These are phyloP conservation scores for Sordariomycetes sp. DNA, from an alignment of 2,329 filamentous ascomycete species.

Conservation along the genomic window DNA sequence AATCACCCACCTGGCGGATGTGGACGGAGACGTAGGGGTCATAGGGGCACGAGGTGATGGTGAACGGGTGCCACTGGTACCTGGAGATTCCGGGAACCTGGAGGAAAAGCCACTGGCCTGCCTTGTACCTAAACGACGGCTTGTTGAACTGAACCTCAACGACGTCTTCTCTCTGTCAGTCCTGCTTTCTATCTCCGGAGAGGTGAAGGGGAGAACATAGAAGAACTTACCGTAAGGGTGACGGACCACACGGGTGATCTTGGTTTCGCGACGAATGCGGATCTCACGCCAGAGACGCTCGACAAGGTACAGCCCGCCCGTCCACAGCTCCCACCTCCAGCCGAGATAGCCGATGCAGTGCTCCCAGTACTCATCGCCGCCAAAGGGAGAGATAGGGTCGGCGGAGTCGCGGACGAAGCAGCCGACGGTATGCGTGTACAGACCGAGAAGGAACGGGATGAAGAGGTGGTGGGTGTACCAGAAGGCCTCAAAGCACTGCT, in stretches of 20 bases:
- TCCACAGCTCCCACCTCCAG: slow-evolving; percentile 92
- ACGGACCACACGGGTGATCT: slow-evolving; percentile 87
- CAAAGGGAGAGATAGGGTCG: slow-evolving; percentile 70
- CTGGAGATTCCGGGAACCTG: slow-evolving; percentile 82
- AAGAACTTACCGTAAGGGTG: slow-evolving; percentile 76
- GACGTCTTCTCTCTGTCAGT: slow-evolving; percentile 50
- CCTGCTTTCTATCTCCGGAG: not conserved
- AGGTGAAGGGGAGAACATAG: not conserved
- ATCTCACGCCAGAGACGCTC: slow-evolving; percentile 91
- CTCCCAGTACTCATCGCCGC: slow-evolving; percentile 69
- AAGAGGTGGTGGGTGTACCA: slow-evolving; percentile 99
- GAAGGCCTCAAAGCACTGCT: slow-evolving; percentile 96
- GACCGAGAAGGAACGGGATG: slow-evolving; percentile 81
- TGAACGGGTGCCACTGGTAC: slow-evolving; percentile 97
- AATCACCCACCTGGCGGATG: slow-evolving; percentile 93
- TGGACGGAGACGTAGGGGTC: slow-evolving; percentile 93
- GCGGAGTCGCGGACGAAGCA: slow-evolving; percentile 88
- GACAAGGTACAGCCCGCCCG: slow-evolving; percentile 72
- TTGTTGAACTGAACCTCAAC: slow-evolving; percentile 97
- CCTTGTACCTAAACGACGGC: slow-evolving; percentile 95
- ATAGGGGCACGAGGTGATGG: slow-evolving; percentile 94
- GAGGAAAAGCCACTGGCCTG: slow-evolving; percentile 95
- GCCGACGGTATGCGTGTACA: slow-evolving; percentile 92
- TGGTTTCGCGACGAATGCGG: slow-evolving; percentile 69
- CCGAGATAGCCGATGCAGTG: slow-evolving; percentile 94